Evolutionary conservation across 805 yeast genomes (phyloP), one percentile per base, ranked within the genome.

Genomic region (Hanseniaspora osmophila): DNA sequence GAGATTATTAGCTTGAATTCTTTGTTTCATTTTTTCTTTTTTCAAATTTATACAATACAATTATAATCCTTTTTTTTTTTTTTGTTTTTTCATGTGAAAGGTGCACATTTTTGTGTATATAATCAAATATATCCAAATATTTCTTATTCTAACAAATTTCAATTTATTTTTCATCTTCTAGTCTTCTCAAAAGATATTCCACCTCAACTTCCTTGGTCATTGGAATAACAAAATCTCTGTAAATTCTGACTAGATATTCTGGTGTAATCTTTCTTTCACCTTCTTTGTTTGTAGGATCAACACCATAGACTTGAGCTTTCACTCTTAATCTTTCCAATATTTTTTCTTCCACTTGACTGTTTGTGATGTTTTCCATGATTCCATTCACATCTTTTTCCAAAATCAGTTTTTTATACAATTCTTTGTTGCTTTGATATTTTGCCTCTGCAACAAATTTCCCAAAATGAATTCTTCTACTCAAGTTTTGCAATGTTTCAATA

Each of bases 391-490:
- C 95, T 47, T 68, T 71, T 0, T 70, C 74, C 50, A 66, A 59
- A 53, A 92, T 92, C 53, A 87, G 64, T 52, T 71, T 65, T 1
- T 75, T 75, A 66, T 79, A 86, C 43, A 61, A 62, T 43, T 74
- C 84, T 33, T 68, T 71, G 49, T 88, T 92, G 27, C 69, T 66
- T 54, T 71, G 78, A 62, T 77, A 92, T 64, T 92, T 92, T 40
- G 95, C 83, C 61, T 92, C 98, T 5, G 98, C 98, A 10, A 92
- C 98, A 69, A 90, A 92, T 64, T 84, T 84, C 43, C 98, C 98
- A 65, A 90, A 92, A 64, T 92, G 98, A 53, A 92, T 85, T 59
- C 98, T 74, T 56, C 98, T 72, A 9, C 95, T 83, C 40, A 92
- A 65, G 5, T 95, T 80, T 62, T 92, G 96, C 52, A 92, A 70